Evolutionary conservation across 192 early-diverging fungal species (phyloP).

Genomic region (Thamnidium elegans): DNA sequence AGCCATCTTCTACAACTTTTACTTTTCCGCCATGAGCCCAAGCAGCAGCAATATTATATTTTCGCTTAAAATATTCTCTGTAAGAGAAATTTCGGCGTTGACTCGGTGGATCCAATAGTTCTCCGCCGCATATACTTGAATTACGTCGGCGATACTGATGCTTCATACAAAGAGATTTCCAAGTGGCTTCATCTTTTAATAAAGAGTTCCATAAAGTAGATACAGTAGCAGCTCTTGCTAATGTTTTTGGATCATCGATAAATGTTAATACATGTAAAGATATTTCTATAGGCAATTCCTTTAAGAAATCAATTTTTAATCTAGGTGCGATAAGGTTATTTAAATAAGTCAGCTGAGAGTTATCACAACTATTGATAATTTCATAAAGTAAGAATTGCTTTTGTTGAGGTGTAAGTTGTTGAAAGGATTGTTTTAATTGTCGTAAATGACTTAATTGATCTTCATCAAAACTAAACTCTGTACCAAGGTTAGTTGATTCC

Average conservation of each 20-base stretch:
- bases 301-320: constrained; percentile 90
- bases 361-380: constrained; percentile 48
- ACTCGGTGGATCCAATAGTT: constrained; percentile 33
- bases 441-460: constrained; percentile 24
- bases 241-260: constrained; percentile 75
- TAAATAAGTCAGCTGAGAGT: constrained; percentile 48
- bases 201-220: constrained; percentile 56
- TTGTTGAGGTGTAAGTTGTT: constrained; percentile 29
- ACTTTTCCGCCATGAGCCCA: constrained; percentile 52
- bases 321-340: constrained; percentile 51
- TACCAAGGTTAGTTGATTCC: constrained; percentile 5
- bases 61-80: constrained; percentile 52
- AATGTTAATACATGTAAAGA: constrained; percentile 80
- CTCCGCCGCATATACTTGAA: constrained; percentile 30
- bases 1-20: constrained; percentile 52
- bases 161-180: constrained; percentile 40
- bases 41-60: constrained; percentile 49
- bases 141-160: constrained; percentile 38
- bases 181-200: constrained; percentile 49
- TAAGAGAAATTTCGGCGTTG: constrained; percentile 41
- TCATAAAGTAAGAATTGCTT: constrained; percentile 41
- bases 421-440: constrained; percentile 37
- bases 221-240: constrained; percentile 74
- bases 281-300: constrained; percentile 71
- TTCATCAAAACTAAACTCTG: constrained; percentile 19